A percentile compares a stretch with the other conserved stretches of the same genome.
phyloP scores from a whole-genome alignment of 2,329 filamentous ascomycete genomes.

The Colletotrichum brevisporum region DNA sequence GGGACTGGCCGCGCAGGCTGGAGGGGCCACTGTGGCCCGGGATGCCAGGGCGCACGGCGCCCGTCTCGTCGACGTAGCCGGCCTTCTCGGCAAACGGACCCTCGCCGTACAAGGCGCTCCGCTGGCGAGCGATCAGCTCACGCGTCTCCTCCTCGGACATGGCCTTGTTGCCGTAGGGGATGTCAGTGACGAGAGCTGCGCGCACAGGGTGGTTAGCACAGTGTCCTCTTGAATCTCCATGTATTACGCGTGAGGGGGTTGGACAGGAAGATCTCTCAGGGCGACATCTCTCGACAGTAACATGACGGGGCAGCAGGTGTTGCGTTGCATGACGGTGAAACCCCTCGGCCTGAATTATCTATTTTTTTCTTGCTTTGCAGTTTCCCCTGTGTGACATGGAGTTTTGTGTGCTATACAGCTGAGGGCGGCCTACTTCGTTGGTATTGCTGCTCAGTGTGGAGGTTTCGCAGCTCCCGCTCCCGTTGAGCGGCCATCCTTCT shows the following conservation, averaged over 20 bases:
- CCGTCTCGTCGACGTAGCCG: constrained; percentile 78
- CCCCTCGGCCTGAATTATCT: constrained; percentile 48
- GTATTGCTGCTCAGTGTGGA: constrained; percentile 99
- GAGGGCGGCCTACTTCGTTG: constrained; percentile 96
- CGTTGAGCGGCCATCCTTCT: constrained; percentile 99
- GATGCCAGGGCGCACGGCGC: constrained; percentile 73
- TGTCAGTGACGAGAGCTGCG: constrained; percentile 41
- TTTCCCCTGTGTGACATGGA: constrained; percentile 53
- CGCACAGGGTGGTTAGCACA: constrained; percentile 39
- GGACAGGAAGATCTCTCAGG: constrained; percentile 36
- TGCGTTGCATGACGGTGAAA: constrained; percentile 39
- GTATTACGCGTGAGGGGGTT: constrained; percentile 37
- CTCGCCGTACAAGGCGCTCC: constrained; percentile 92
- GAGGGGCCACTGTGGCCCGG: constrained; percentile 75
- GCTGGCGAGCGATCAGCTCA: constrained; percentile 95
- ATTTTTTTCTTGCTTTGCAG: constrained; percentile 54
- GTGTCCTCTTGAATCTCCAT: constrained; percentile 31
- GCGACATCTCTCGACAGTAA: constrained; percentile 41
- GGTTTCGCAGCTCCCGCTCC: constrained; percentile 98
- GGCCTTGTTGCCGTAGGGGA: constrained; percentile 73
- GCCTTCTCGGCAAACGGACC: constrained; percentile 76
- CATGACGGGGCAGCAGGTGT: constrained; percentile 40
- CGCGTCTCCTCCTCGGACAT: constrained; percentile 97
- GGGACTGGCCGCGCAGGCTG: constrained; percentile 82
- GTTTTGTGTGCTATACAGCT: constrained; percentile 76